Evolutionary conservation across 2,329 filamentous ascomycete species (phyloP).

Genomic region (Coniochaeta prunicola): DNA sequence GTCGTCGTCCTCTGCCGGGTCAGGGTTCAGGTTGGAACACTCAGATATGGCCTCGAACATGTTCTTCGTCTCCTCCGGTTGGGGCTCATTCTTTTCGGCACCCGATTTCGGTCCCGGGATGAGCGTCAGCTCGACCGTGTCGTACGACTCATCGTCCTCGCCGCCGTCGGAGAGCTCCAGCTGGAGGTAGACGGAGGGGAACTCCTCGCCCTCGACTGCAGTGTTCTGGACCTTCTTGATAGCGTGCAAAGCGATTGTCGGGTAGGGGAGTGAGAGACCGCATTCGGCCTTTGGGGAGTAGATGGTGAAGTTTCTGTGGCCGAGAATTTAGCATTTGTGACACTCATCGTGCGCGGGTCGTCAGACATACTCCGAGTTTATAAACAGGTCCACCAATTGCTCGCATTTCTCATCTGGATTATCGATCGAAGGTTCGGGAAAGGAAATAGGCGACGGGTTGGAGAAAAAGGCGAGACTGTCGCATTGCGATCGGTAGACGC

Average conservation of each 20-base stretch:
- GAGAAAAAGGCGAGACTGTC: conserved; percentile 47
- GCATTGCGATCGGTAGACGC: conserved; percentile 47
- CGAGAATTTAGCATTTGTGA: conserved; percentile 2
- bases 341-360: neutral
- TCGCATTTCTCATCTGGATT: conserved; percentile 28
- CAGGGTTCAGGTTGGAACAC: conserved; percentile 71
- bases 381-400: conserved; percentile 47
- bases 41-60: conserved; percentile 65
- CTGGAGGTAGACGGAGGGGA: conserved; percentile 58
- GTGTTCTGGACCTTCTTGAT: conserved; percentile 61
- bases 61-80: conserved; percentile 26
- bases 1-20: conserved; percentile 52
- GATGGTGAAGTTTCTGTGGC: conserved; percentile 48
- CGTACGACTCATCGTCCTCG: conserved; percentile 55
- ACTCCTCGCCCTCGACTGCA: conserved; percentile 27
- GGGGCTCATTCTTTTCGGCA: conserved; percentile 13
- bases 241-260: conserved; percentile 67
- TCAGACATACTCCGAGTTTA: conserved; percentile 54
- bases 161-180: conserved; percentile 54
- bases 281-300: conserved; percentile 51
- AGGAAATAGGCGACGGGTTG: conserved; percentile 26
- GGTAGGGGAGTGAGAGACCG: conserved; percentile 67
- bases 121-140: conserved; percentile 61
- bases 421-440: neutral
- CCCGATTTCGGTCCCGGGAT: conserved; percentile 33